Conservation (phyloP, 768 basidiomycete species). For the Tricholoma sp. region DNA sequence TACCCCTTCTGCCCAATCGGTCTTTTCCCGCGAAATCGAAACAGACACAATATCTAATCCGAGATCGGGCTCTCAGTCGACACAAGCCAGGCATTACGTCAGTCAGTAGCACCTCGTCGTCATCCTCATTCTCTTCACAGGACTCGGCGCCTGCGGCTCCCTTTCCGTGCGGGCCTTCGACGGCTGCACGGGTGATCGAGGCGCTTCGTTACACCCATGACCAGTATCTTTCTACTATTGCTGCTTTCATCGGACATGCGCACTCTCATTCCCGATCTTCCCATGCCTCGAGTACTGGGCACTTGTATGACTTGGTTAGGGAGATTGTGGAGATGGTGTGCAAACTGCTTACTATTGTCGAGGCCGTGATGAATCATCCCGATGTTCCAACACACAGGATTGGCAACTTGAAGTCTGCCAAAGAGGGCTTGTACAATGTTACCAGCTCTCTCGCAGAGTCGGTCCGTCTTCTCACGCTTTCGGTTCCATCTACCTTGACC, state of each 20-base stretch:
- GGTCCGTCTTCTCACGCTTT: conserved; percentile 68
- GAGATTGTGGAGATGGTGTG: conserved; percentile 93
- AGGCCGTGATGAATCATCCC: conserved; percentile 77
- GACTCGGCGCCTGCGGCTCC: conserved; percentile 46
- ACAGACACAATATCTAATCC: conserved; percentile 13
- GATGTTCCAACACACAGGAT: conserved; percentile 62
- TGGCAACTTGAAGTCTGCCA: conserved; percentile 60
- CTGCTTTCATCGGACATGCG: conserved; percentile 95
- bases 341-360: conserved; percentile 86
- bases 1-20: conserved; percentile 31
- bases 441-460: conserved; percentile 86
- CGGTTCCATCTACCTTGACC: conserved; percentile 40
- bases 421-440: conserved; percentile 78
- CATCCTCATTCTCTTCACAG: conserved; percentile 62
- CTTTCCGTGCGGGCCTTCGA: conserved; percentile 72
- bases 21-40: conserved; percentile 8
- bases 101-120: conserved; percentile 67
- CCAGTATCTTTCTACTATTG: conserved; percentile 87
- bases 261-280: conserved; percentile 88
- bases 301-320: conserved; percentile 91
- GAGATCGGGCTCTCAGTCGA: conserved; percentile 28
- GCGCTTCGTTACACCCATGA: conserved; percentile 84
- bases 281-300: conserved; percentile 90
- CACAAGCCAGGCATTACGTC: conserved; percentile 47
- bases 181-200: conserved; percentile 63